These are phyloP conservation scores for Globisporangium okanoganense DNA, from an alignment of 352 stramenopile species.

Conservation along the genomic window DNA sequence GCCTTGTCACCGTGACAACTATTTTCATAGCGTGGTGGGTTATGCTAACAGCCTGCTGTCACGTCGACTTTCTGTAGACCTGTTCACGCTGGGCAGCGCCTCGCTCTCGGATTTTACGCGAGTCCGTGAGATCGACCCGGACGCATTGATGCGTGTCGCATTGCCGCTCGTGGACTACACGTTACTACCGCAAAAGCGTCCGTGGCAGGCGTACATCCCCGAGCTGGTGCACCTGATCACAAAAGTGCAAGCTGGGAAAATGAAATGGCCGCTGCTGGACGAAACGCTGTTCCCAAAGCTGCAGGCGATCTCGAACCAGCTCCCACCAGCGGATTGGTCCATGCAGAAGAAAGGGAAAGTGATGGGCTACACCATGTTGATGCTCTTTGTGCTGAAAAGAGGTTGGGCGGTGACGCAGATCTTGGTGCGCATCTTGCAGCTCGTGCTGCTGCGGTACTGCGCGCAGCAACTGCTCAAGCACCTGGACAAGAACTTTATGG, in stretches of 20 bases:
- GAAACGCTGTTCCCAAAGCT: constrained; percentile 45
- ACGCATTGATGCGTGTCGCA: constrained; percentile 40
- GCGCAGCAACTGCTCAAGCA: constrained; percentile 47
- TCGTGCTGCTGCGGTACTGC: constrained; percentile 56
- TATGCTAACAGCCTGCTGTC: background rate
- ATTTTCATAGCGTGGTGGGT: background rate
- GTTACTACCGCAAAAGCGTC: constrained; percentile 39
- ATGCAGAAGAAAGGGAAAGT: constrained; percentile 42
- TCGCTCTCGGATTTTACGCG: constrained; percentile 69
- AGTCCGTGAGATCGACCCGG: constrained; percentile 40
- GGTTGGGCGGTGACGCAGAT: constrained; percentile 43
- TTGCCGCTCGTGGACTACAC: constrained; percentile 68
- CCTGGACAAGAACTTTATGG: constrained; percentile 24
- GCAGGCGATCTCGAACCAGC: constrained; percentile 27
- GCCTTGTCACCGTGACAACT: constrained; percentile 2
- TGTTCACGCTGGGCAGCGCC: constrained; percentile 69
- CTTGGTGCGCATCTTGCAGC: constrained; percentile 45
- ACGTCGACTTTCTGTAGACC: constrained; percentile 27
- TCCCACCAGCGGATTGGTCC: constrained; percentile 34
- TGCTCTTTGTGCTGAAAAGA: constrained; percentile 53
- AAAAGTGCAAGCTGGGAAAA: constrained; percentile 45
- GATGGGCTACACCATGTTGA: constrained; percentile 44
- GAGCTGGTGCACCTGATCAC: constrained; percentile 52
- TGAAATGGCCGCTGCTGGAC: constrained; percentile 53
- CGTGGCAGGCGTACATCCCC: constrained; percentile 39